Base-by-base conservation (phyloP, 305 asterid species). In the Solanum chacoense region DNA sequence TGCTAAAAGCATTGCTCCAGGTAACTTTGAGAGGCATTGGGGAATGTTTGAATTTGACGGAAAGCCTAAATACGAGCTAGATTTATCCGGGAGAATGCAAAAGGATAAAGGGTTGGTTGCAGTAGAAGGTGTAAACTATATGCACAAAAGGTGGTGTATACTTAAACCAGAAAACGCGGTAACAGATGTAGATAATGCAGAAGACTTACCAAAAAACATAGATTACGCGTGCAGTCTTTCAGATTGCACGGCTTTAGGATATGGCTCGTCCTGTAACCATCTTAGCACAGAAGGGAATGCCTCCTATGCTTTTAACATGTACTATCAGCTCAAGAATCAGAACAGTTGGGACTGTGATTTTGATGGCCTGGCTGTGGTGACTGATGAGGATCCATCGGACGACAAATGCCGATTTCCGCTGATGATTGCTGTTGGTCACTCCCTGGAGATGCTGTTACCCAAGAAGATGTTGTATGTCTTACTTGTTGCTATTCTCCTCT, bases 1-100 rank as follows among this genome's bases (percentile, higher is more conserved):
- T 16, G 89, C 63, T 12, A 89, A 89, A 78, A 89, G 91, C 67
- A 89, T 89, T 32, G 87, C 83, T 20, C 91, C 91, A 24, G 91
- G 91, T 35, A 87, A 89, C 50, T 89, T 89, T 40, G 91, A 89
- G 50, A 88, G 91, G 31, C 91, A 89, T 20, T 89, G 91, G 91
- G 91, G 91, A 67, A 78, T 89, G 29, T 69, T 89, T 79, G 88
- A 78, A 35, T 89, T 76, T 7, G 91, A 89, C 4, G 91, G 91
- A 0, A 88, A 86, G 40, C 91, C 91, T 8, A 89, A 89, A 71
- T 89, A 86, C 77, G 83, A 85, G 29, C 65, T 89, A 40, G 89
- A 87, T 45, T 37, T 89, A 69, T 86, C 89, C 7, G 89, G 91
- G 42, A 85, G 31, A 35, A 79, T 71, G 42, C 74, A 67, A 40